Percentiles rank a stretch among this genome's conserved stretches.
These are phyloP conservation scores for Aristolochia contorta DNA, from an alignment of 164 flowering plant species.

Conservation along the genomic window DNA sequence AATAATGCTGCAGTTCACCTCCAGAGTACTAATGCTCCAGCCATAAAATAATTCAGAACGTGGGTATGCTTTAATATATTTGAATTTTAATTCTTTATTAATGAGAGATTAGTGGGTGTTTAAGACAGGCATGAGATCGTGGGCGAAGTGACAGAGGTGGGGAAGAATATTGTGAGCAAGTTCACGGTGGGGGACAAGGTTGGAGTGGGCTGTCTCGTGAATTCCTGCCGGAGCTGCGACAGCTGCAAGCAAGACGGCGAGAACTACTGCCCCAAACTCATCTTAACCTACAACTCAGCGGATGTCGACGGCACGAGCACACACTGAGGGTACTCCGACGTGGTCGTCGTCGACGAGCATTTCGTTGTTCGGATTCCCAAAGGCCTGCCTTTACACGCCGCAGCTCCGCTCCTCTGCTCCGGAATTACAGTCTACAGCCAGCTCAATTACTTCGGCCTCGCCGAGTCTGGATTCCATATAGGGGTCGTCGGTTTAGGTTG, in stretches of 20 bases:
- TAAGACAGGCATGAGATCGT: conserved; percentile 33
- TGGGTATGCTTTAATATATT: no score
- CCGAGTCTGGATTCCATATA: conserved; percentile 27
- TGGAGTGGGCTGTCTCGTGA: conserved; percentile 32
- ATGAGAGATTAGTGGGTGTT: no score
- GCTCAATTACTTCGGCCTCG: conserved; percentile 26
- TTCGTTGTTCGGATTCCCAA: conserved; percentile 34
- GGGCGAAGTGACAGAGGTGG: conserved; percentile 23
- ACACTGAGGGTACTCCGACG: conserved; percentile 32
- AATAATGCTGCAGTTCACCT: no score
- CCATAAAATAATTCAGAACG: no score
- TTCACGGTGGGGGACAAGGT: conserved; percentile 38
- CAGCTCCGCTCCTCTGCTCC: conserved; percentile 38
- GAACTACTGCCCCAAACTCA: conserved; percentile 25
- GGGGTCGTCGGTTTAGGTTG: conserved; percentile 59
- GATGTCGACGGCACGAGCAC: conserved; percentile 23
- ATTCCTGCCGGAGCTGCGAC: conserved; percentile 23
- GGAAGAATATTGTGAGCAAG: conserved; percentile 19
- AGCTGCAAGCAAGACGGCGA: conserved; percentile 19
- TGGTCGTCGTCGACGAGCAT: conserved; percentile 25
- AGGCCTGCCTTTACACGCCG: conserved; percentile 30
- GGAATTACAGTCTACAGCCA: conserved; percentile 48
- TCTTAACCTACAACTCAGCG: conserved; percentile 17
- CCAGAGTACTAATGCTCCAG: no score
- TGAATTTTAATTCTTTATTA: no score